Percentiles rank a stretch among this genome's conserved stretches.
Conservation (phyloP, 352 stramenopile species). For the Phytophthora palmivora region DNA sequence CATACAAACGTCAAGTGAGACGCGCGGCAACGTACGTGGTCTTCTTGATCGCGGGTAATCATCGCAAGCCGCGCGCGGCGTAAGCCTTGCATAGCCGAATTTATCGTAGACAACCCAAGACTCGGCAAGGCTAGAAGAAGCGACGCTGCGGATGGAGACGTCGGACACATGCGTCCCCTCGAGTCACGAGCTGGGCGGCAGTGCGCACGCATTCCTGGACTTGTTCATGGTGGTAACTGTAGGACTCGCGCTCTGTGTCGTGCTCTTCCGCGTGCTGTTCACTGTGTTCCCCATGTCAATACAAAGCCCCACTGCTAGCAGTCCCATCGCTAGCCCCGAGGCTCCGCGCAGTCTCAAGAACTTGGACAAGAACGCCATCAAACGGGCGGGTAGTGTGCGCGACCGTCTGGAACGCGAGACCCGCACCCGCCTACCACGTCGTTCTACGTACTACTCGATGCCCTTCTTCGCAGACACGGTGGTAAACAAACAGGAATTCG, state of each 20-base stretch:
- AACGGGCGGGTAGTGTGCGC: constrained; percentile 53
- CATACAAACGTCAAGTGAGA: constrained; percentile 30
- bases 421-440: constrained; percentile 55
- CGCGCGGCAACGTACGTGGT: constrained; percentile 1
- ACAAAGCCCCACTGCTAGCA: background rate
- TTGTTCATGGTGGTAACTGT: constrained; percentile 75
- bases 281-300: constrained; percentile 44
- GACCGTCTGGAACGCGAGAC: constrained; percentile 73
- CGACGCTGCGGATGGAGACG: constrained; percentile 20
- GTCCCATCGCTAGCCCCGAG: constrained; percentile 6
- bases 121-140: background rate
- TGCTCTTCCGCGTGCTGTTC: constrained; percentile 76
- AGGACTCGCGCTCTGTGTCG: constrained; percentile 62
- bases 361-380: constrained; percentile 21
- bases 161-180: constrained; percentile 15
- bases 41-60: constrained; percentile 16
- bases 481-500: constrained; percentile 78
- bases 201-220: constrained; percentile 54
- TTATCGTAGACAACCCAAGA: background rate
- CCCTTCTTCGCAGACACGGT: constrained; percentile 83
- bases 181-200: constrained; percentile 15
- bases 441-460: constrained; percentile 79
- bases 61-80: constrained; percentile 1
- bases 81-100: constrained; percentile 27
- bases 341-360: constrained; percentile 14